These are phyloP conservation scores for Aspergillus cristatus DNA, from an alignment of 495 filamentous ascomycete genomes.

Conservation along the genomic window DNA sequence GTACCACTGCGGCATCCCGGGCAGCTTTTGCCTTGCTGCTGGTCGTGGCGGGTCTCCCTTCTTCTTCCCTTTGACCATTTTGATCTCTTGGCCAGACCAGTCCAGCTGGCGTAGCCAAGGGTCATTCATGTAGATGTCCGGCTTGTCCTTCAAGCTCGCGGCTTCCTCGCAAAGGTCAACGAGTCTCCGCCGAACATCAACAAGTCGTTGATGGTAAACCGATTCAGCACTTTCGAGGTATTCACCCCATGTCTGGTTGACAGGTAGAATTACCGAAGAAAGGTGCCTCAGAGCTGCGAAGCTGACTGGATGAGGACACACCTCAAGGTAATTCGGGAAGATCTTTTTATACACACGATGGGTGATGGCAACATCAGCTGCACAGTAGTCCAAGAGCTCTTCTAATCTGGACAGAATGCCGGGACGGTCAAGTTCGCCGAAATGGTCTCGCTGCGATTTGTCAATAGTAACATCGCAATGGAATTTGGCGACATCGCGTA, in stretches of 20 bases:
- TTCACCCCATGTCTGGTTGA: slow-evolving; percentile 74
- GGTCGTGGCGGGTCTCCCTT: slow-evolving; percentile 71
- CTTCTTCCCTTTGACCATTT: slow-evolving; percentile 84
- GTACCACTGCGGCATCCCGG: slow-evolving; percentile 94
- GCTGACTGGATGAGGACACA: slow-evolving; percentile 93
- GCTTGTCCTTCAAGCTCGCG: slow-evolving; percentile 57
- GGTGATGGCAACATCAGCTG: slow-evolving; percentile 86
- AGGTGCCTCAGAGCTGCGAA: slow-evolving; percentile 91
- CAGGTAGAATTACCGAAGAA: slow-evolving; percentile 83
- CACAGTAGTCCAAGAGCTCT: slow-evolving; percentile 88
- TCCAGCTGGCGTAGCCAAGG: slow-evolving; percentile 90
- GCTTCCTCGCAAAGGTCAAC: slow-evolving; percentile 65
- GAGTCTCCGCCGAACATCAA: slow-evolving; percentile 66
- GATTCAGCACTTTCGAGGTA: slow-evolving; percentile 76
- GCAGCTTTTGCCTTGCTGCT: slow-evolving; percentile 78
- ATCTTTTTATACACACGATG: slow-evolving; percentile 88
- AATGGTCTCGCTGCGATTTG: slow-evolving; percentile 77
- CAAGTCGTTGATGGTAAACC: slow-evolving; percentile 69
- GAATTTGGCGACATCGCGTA: slow-evolving; percentile 94
- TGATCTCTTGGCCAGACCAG: slow-evolving; percentile 87
- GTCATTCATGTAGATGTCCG: slow-evolving; percentile 61
- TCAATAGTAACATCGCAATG: slow-evolving; percentile 89
- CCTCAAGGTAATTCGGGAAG: slow-evolving; percentile 76
- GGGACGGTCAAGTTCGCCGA: slow-evolving; percentile 69
- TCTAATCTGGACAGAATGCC: slow-evolving; percentile 62